Evolutionary conservation across 225 moss, liverwort and hornwort genomes (phyloP), one percentile per base, ranked within the genome.

Genomic region (Climacium dendroides): DNA sequence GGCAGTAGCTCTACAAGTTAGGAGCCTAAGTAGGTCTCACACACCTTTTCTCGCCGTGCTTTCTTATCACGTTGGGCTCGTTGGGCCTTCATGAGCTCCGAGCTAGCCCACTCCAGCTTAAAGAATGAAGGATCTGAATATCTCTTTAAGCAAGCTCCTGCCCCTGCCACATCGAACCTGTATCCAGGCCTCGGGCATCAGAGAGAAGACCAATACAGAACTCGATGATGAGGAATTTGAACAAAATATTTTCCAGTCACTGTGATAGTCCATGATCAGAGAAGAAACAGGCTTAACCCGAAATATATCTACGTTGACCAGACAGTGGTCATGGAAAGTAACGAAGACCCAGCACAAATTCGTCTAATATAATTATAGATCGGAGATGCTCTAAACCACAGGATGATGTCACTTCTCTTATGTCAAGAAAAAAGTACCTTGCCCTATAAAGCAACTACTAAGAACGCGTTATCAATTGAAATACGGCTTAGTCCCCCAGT

Each of bases 41-140:
- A 60, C 86, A 97, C 97, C 95, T 97, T 96, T 35, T 96, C 96
- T 90, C 94, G 90, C 50, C 94, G 93, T 54, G 96, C 96, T 91
- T 91, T 95, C 84, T 94, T 97, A 85, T 97, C 98, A 85, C 96
- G 93, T 80, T 98, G 96, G 39, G 93, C 96, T 84, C 94, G 95
- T 89, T 98, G 96, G 52, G 98, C 96, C 87, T 97, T 98, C 96
- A 95, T 97, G 39, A 98, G 94, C 92, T 97, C 98, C 87, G 98
- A 93, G 82, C 93, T 97, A 61, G 97, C 97, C 98, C 98, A 98
- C 80, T 98, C 98, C 79, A 95, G 84, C 90, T 96, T 97, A 87
- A 98, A 98, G 87, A 96, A 98, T 17, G 98, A 98, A 77, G 98
- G 98, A 89, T 98, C 98, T 79, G 98, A 96, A 87, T 98, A 98